phyloP scores from a whole-genome alignment of 2,329 filamentous ascomycete species.

The Fusarium tjaetaba region DNA sequence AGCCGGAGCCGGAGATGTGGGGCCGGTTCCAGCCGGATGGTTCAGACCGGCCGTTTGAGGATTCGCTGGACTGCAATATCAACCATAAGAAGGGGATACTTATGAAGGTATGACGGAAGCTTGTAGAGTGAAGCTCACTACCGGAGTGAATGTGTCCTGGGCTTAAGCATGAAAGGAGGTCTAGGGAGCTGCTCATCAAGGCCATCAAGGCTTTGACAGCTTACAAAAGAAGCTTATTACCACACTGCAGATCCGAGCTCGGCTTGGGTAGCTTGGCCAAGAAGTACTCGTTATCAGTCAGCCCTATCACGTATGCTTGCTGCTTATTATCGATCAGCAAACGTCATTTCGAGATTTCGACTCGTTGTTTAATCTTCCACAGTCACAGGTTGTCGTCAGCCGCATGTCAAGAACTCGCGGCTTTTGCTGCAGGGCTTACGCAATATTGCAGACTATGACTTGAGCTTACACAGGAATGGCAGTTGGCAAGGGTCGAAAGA shows the following conservation, averaged over 20 bases:
- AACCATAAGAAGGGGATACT: not conserved
- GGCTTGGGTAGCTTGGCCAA: not conserved
- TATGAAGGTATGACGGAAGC: not conserved
- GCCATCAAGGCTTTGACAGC: not conserved
- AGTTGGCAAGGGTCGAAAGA: conserved; percentile 3
- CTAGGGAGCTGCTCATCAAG: not conserved
- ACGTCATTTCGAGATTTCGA: conserved; percentile 9
- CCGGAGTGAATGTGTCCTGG: not conserved
- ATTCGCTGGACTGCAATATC: not conserved
- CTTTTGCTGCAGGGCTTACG: conserved; percentile 30
- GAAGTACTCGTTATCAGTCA: conserved; percentile 3
- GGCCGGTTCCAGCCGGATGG: conserved; percentile 6
- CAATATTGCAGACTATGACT: conserved; percentile 3
- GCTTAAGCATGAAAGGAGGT: not conserved
- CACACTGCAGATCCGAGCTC: not conserved
- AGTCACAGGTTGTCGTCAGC: conserved; percentile 26
- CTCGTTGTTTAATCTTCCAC: not conserved
- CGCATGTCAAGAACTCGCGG: conserved; percentile 12
- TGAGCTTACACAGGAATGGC: conserved; percentile 19
- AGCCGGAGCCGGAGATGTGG: conserved; percentile 2
- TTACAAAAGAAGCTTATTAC: not conserved
- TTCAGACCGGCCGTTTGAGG: not conserved
- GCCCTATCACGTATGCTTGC: conserved; percentile 8
- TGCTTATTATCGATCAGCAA: not conserved
- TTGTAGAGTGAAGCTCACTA: not conserved